Evolutionary conservation across 768 basidiomycete species (phyloP).

Genomic region (Lanmaoa pseudosensibilis): DNA sequence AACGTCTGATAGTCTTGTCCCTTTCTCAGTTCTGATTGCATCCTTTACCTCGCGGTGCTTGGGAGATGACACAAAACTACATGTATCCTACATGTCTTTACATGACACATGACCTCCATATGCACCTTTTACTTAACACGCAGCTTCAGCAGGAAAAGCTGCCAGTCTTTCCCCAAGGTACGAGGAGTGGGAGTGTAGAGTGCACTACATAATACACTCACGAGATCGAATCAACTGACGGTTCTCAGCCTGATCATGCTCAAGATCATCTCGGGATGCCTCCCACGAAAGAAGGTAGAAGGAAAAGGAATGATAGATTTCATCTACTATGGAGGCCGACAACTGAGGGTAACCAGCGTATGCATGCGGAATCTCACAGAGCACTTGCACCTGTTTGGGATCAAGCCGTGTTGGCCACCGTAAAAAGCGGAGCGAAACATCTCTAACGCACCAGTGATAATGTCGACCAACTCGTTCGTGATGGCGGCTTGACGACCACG

Average conservation of each 20-base stretch:
- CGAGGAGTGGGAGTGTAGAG: not conserved
- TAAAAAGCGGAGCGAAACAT: not conserved
- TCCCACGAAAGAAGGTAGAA: not conserved
- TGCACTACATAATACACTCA: not conserved
- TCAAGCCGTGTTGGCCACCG: not conserved
- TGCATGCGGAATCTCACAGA: constrained; percentile 34
- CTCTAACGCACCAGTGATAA: constrained; percentile 72
- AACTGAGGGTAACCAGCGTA: constrained; percentile 13
- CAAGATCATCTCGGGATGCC: not conserved
- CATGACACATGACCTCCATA: constrained; percentile 27
- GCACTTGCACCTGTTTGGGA: constrained; percentile 47
- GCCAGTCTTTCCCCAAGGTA: not conserved
- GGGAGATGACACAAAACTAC: constrained; percentile 35
- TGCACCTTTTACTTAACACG: constrained; percentile 11
- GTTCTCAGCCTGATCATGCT: not conserved
- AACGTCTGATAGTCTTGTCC: constrained; percentile 4
- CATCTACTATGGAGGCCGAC: constrained; percentile 22
- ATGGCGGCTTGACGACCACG: constrained; percentile 98
- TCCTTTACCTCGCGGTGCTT: constrained; percentile 12
- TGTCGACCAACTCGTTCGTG: constrained; percentile 92
- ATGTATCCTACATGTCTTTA: constrained; percentile 39
- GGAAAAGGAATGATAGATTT: constrained; percentile 21
- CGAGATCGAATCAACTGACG: not conserved
- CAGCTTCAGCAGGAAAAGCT: not conserved
- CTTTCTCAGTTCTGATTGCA: constrained; percentile 36